A percentile compares a stretch with the other conserved stretches of the same genome.
Conservation (phyloP, 148 eudicot genomes). For the Nyssa sinensis region DNA sequence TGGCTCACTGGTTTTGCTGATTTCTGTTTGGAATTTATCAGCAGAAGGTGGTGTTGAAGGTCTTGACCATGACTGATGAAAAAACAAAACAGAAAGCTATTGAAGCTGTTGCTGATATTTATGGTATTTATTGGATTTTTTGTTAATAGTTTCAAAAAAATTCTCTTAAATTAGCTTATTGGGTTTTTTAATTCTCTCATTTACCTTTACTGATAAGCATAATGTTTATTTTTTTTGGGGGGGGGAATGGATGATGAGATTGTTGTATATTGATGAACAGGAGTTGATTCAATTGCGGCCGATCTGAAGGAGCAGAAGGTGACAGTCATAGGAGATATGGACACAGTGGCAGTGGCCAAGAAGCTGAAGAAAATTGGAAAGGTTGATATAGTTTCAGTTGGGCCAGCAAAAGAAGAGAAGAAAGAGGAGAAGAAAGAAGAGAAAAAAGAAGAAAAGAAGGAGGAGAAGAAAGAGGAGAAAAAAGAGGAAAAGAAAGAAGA, state of each 20-base stretch:
- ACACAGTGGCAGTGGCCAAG: not conserved
- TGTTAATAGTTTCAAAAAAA: too few relatives aligned
- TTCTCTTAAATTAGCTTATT: too few relatives aligned
- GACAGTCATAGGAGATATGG: not conserved
- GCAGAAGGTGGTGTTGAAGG: constrained; percentile 71
- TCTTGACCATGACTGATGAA: constrained; percentile 77
- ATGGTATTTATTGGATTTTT: constrained; percentile 34
- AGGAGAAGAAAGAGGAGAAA: not conserved
- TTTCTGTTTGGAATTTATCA: not conserved
- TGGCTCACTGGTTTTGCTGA: too few relatives aligned
- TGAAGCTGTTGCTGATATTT: constrained; percentile 77
- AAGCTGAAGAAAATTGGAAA: not conserved
- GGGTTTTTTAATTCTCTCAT: too few relatives aligned
- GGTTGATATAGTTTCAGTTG: not conserved
- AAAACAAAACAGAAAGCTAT: constrained; percentile 78
- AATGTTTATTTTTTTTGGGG: too few relatives aligned
- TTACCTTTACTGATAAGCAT: too few relatives aligned
- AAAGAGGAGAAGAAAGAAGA: not conserved
- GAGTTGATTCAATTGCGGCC: not conserved
- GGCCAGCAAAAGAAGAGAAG: not conserved
- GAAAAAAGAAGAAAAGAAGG: not conserved
- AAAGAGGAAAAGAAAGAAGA: too few relatives aligned
- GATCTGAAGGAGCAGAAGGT: not conserved
- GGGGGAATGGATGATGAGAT: too few relatives aligned
- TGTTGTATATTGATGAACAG: not conserved